phyloP scores from a whole-genome alignment of 2,329 filamentous ascomycete species.

The Thyridium curvatum region DNA sequence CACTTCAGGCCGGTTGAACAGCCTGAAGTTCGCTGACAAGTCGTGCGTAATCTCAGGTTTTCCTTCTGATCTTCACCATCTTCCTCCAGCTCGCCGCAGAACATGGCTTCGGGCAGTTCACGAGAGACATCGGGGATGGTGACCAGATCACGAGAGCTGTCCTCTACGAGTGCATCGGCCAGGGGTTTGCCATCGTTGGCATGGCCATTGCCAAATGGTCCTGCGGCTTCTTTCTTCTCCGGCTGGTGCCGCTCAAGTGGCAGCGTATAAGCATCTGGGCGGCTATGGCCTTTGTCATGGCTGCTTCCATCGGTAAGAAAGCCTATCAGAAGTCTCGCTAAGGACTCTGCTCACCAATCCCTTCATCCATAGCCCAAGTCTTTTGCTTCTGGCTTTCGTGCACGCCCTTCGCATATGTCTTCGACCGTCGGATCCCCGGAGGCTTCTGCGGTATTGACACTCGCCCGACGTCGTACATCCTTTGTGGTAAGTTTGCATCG shows the following conservation, averaged over 20 bases:
- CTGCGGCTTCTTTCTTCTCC: slow-evolving; percentile 30
- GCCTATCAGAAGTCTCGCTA: no score
- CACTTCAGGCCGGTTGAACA: no score
- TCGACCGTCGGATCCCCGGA: slow-evolving; percentile 26
- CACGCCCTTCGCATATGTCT: slow-evolving; percentile 24
- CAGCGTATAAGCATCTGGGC: slow-evolving; percentile 26
- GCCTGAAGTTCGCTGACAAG: no score
- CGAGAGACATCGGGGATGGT: slow-evolving; percentile 1
- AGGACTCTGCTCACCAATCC: slow-evolving; percentile 2
- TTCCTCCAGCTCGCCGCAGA: slow-evolving; percentile 27
- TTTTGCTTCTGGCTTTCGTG: slow-evolving; percentile 32
- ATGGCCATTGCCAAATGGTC: slow-evolving; percentile 31
- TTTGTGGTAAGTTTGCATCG: slow-evolving; percentile 26
- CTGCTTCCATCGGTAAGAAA: no score
- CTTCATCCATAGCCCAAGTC: slow-evolving; percentile 21
- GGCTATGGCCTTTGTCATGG: slow-evolving; percentile 19
- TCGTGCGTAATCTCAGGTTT: slow-evolving; percentile 10
- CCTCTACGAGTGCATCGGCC: neutral
- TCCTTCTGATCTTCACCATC: slow-evolving; percentile 24
- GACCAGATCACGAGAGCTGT: slow-evolving; percentile 1
- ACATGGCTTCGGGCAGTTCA: slow-evolving; percentile 21
- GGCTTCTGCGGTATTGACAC: slow-evolving; percentile 27
- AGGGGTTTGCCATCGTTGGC: slow-evolving; percentile 22
- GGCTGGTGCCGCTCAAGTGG: slow-evolving; percentile 25
- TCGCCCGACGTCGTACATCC: slow-evolving; percentile 26